phyloP scores from a whole-genome alignment of 768 basidiomycete genomes.

The Calocera cornea region DNA sequence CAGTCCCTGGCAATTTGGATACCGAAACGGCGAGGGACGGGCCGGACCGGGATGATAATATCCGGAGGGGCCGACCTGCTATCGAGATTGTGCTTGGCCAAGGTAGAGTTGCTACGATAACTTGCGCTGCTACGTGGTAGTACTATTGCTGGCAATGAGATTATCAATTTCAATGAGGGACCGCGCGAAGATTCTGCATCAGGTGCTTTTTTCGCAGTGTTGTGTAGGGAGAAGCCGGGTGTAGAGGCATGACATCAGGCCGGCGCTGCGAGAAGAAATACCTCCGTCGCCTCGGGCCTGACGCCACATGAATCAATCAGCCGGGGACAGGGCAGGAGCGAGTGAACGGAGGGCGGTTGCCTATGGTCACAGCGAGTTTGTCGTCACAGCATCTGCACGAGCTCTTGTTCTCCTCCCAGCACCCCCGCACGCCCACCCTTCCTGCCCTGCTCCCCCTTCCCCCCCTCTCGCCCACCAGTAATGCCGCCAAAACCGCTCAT shows the following conservation, averaged over 20 bases:
- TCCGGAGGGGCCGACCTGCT: background rate
- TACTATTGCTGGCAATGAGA: background rate
- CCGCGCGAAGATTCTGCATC: background rate
- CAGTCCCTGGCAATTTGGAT: background rate
- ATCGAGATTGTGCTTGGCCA: background rate
- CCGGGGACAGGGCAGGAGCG: background rate
- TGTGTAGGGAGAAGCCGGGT: background rate
- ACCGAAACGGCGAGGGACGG: background rate
- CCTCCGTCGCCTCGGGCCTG: background rate
- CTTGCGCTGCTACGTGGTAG: background rate
- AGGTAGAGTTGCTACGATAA: background rate
- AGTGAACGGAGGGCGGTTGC: background rate
- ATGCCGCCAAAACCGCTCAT: background rate
- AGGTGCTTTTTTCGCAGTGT: background rate
- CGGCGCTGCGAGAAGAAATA: background rate
- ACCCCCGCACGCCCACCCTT: background rate
- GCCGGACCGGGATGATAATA: background rate
- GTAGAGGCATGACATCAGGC: background rate
- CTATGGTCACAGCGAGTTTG: background rate
- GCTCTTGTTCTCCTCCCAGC: background rate
- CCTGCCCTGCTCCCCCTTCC: background rate
- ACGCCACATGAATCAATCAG: background rate
- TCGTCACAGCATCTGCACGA: background rate
- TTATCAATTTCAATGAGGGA: background rate
- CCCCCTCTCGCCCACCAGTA: background rate